Conservation (phyloP, 2,329 filamentous ascomycete species). For the Calonectria henricotiae region DNA sequence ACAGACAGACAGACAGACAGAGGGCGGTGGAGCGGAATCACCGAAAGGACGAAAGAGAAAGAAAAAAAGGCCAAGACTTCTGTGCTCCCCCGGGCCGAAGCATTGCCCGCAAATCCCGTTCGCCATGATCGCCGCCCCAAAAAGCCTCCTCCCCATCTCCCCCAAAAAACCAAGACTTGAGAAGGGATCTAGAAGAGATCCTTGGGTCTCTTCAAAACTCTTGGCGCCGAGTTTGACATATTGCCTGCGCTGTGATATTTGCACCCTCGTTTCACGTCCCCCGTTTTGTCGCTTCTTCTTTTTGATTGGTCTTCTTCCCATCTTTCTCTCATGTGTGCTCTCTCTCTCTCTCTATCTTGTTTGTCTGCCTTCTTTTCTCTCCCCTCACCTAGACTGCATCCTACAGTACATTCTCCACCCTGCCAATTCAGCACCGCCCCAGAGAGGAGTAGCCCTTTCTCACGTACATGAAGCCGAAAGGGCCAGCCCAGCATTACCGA, state of each 20-base stretch:
- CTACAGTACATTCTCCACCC: not conserved
- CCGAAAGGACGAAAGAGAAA: not conserved
- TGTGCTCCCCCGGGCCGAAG: conserved; percentile 16
- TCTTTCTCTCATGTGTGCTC: not conserved
- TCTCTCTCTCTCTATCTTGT: not conserved
- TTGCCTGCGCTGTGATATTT: not conserved
- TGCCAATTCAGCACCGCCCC: not conserved
- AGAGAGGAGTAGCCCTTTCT: not conserved
- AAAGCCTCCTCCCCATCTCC: not conserved
- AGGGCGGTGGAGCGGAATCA: not conserved
- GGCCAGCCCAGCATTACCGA: conserved; percentile 3
- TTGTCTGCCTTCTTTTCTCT: not conserved
- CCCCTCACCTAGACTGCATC: too few species aligned
- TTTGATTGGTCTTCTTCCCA: not conserved
- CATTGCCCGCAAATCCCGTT: conserved; percentile 6
- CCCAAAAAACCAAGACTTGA: conserved; percentile 1
- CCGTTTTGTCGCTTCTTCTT: not conserved
- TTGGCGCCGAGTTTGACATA: conserved; percentile 3
- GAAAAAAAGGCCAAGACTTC: conserved; percentile 8
- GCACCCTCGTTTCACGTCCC: conserved; percentile 1
- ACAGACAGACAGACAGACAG: not conserved
- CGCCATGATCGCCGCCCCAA: conserved; percentile 11
- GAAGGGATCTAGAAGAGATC: conserved; percentile 8
- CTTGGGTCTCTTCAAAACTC: not conserved
- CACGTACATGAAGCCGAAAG: conserved; percentile 1